These are phyloP conservation scores for Rhizopus arrhizus DNA, from an alignment of 371 early-diverging fungal genomes.

Conservation along the genomic window DNA sequence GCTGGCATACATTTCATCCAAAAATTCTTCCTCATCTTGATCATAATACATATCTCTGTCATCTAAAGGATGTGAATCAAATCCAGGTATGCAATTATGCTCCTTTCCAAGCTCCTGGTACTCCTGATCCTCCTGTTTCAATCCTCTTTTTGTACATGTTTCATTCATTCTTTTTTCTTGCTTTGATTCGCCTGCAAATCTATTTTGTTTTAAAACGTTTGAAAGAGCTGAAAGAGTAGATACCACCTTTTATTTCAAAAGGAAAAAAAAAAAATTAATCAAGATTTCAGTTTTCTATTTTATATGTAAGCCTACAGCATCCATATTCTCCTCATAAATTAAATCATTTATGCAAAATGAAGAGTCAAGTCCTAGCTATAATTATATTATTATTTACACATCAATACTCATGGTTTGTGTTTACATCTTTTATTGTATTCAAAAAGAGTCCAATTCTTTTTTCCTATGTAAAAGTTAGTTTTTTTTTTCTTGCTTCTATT, in stretches of 20 bases:
- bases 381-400: slow-evolving; percentile 1
- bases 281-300: background rate
- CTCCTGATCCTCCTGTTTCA: slow-evolving; percentile 3
- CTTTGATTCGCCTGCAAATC: background rate
- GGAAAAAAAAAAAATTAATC: background rate
- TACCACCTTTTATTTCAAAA: background rate
- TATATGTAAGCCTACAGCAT: slow-evolving; percentile 27
- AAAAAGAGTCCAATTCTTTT: slow-evolving; percentile 32
- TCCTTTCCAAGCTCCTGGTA: background rate
- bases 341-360: slow-evolving; percentile 33
- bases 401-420: background rate
- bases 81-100: slow-evolving; percentile 22
- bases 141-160: background rate
- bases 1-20: slow-evolving; percentile 16
- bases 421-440: slow-evolving; percentile 30
- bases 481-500: background rate
- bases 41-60: background rate
- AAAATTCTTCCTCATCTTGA: slow-evolving; percentile 4
- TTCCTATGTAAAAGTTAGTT: slow-evolving; percentile 19
- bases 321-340: slow-evolving; percentile 34
- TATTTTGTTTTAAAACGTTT: background rate
- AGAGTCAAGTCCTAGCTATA: slow-evolving; percentile 31
- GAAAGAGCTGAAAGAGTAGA: background rate
- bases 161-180: background rate
- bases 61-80: slow-evolving; percentile 13